Conservation (phyloP, 441 rosid species). For the Geranium incanum region DNA sequence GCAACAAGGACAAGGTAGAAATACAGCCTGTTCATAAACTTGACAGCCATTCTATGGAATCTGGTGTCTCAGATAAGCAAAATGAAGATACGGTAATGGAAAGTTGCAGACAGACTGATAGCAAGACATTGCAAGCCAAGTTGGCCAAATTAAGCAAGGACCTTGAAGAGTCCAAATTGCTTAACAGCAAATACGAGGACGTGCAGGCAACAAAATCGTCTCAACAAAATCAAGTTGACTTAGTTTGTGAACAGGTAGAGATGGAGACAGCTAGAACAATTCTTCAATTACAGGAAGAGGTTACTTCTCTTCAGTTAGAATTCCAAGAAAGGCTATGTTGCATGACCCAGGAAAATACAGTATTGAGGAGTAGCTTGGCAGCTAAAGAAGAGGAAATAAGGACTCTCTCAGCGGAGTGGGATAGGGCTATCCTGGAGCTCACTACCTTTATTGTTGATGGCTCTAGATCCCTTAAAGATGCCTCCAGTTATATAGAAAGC, state of each 20-base stretch:
- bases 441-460: slow-evolving; percentile 81
- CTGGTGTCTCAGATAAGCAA: slow-evolving; percentile 23
- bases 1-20: slow-evolving; percentile 31
- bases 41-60: slow-evolving; percentile 27
- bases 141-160: slow-evolving; percentile 50
- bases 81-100: slow-evolving; percentile 23
- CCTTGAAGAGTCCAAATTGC: slow-evolving; percentile 50
- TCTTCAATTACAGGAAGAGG: slow-evolving; percentile 80
- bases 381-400: slow-evolving; percentile 56
- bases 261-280: slow-evolving; percentile 72
- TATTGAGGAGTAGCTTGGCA: slow-evolving; percentile 42
- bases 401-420: slow-evolving; percentile 61
- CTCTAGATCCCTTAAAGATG: slow-evolving; percentile 79
- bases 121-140: slow-evolving; percentile 43
- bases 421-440: slow-evolving; percentile 73
- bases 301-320: slow-evolving; percentile 55
- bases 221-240: slow-evolving; percentile 52
- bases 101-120: slow-evolving; percentile 30
- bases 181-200: slow-evolving; percentile 49
- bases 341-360: slow-evolving; percentile 51
- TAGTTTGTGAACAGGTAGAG: slow-evolving; percentile 78
- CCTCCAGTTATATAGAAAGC: slow-evolving; percentile 60
- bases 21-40: slow-evolving; percentile 25
- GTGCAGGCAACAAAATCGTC: slow-evolving; percentile 51
- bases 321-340: slow-evolving; percentile 44